phyloP scores from a whole-genome alignment of 768 basidiomycete genomes.

The Tulasnella sp. region DNA sequence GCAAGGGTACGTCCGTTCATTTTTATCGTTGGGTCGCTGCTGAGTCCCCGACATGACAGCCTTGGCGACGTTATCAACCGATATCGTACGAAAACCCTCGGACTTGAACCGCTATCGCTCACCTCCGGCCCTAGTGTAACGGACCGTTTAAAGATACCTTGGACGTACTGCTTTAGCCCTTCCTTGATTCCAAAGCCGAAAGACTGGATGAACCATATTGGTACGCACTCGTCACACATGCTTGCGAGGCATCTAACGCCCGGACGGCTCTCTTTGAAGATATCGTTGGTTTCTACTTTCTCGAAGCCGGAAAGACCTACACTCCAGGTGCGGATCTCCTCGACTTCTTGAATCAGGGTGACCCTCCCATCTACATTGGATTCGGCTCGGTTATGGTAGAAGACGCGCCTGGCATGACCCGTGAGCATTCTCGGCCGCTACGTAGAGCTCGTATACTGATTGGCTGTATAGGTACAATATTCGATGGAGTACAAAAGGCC shows the following conservation, averaged over 20 bases:
- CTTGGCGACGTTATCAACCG: conserved; percentile 48
- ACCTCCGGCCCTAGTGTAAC: conserved; percentile 40
- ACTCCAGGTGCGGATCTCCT: conserved; percentile 37
- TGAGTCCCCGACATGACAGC: conserved; percentile 25
- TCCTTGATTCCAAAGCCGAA: conserved; percentile 45
- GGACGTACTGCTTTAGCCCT: conserved; percentile 52
- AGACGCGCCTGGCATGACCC: conserved; percentile 40
- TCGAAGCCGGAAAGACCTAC: conserved; percentile 40
- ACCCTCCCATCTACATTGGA: conserved; percentile 47
- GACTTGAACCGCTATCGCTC: conserved; percentile 36
- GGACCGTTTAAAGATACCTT: conserved; percentile 44
- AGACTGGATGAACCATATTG: conserved; percentile 53
- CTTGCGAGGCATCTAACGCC: not conserved
- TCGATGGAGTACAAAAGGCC: conserved; percentile 43
- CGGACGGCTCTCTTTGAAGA: conserved; percentile 27
- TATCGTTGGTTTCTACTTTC: conserved; percentile 53
- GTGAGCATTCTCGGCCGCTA: conserved; percentile 29
- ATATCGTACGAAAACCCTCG: conserved; percentile 39
- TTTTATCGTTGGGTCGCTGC: not conserved
- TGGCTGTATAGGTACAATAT: conserved; percentile 35
- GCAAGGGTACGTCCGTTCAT: conserved; percentile 36
- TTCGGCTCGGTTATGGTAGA: conserved; percentile 53
- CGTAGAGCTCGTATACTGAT: not conserved
- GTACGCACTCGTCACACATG: conserved; percentile 25
- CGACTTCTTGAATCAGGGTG: conserved; percentile 37